Conservation (phyloP, 495 filamentous ascomycete genomes). For the Clavariopsis aquatica region DNA sequence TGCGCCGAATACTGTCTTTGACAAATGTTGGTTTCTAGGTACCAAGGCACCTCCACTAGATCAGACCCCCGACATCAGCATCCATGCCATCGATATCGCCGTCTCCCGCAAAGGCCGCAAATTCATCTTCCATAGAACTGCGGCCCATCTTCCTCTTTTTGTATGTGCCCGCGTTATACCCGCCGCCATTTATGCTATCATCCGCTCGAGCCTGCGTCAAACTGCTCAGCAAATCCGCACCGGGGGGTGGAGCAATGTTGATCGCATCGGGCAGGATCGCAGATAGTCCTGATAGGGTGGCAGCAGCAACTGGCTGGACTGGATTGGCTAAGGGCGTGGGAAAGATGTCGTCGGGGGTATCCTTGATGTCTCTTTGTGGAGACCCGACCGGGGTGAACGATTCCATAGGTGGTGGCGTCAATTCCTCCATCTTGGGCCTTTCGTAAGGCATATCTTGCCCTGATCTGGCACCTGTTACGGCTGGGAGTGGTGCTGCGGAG, state of each 20-base stretch:
- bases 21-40: too few relatives aligned
- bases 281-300: conserved; percentile 3
- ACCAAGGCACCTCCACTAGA: too few relatives aligned
- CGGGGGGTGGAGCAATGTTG: neutral
- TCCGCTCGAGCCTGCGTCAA: conserved; percentile 14
- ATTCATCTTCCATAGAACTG: conserved; percentile 62
- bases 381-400: conserved; percentile 38
- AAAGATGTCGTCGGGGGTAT: conserved; percentile 30
- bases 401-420: conserved; percentile 39
- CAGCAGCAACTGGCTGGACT: conserved; percentile 19
- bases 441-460: neutral
- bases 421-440: conserved; percentile 32
- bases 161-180: neutral
- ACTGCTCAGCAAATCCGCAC: conserved; percentile 22
- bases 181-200: conserved; percentile 8
- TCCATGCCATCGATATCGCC: conserved; percentile 62
- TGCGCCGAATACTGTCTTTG: too few relatives aligned
- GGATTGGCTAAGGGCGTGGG: conserved; percentile 6
- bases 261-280: conserved; percentile 11
- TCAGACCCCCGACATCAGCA: conserved; percentile 38
- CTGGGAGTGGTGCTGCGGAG: conserved; percentile 22
- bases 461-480: neutral
- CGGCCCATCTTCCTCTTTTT: conserved; percentile 75
- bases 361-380: conserved; percentile 17
- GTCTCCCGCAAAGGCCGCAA: conserved; percentile 65